Percentiles rank a stretch among this genome's conserved stretches.
Evolutionary conservation across 441 rosid genomes (phyloP).

Genomic region (Bocquillonia castaneifolia): DNA sequence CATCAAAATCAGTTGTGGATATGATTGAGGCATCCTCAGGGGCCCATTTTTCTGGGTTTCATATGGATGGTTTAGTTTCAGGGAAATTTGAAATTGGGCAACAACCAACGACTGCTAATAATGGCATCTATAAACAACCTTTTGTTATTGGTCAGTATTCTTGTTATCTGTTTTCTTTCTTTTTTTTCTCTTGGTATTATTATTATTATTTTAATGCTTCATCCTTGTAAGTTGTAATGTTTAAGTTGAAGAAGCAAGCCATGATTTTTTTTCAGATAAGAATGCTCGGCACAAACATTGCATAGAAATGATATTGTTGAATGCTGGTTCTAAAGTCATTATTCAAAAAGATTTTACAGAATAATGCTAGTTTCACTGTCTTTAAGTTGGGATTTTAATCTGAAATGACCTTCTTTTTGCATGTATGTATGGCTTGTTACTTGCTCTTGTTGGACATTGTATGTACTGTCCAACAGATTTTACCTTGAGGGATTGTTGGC

Average conservation of each 20-base stretch:
- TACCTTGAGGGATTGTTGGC: neutral
- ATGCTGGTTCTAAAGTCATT: neutral
- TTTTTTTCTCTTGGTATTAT: neutral
- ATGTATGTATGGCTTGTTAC: neutral
- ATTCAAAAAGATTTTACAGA: neutral
- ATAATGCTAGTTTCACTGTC: neutral
- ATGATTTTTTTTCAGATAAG: neutral
- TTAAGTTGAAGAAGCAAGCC: neutral
- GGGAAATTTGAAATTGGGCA: conserved; percentile 36
- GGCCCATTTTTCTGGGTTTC: conserved; percentile 89
- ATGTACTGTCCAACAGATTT: neutral
- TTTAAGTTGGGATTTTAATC: neutral
- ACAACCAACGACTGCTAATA: conserved; percentile 45
- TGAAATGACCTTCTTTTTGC: neutral
- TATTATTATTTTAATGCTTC: neutral
- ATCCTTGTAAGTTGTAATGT: neutral
- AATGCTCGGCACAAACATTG: neutral
- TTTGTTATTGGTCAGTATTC: conserved; percentile 74
- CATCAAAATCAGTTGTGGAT: conserved; percentile 61
- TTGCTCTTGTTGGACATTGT: neutral
- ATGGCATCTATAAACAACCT: conserved; percentile 63
- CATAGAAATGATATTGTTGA: neutral
- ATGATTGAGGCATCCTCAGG: conserved; percentile 73
- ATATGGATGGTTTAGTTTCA: conserved; percentile 53
- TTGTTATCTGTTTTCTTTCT: neutral